phyloP scores from a whole-genome alignment of 1,284 basidiomycete species.

The Marasmius sp. region DNA sequence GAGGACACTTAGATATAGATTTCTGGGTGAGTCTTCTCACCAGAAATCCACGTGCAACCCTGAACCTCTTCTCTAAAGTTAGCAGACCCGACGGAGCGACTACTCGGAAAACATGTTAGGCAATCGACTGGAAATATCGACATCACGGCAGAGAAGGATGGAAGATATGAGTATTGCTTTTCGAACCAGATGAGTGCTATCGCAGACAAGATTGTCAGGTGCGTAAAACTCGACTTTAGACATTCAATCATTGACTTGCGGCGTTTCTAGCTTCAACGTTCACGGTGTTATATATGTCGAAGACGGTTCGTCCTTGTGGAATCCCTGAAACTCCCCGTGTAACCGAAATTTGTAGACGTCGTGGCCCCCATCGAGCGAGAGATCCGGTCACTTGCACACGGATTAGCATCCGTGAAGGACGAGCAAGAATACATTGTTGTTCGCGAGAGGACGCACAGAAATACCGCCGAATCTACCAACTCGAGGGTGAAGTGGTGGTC shows the following conservation, averaged over 20 bases:
- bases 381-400: slow-evolving; percentile 86
- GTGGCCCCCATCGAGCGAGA: slow-evolving; percentile 96
- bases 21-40: slow-evolving; percentile 69
- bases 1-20: slow-evolving; percentile 96
- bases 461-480: slow-evolving; percentile 95
- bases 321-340: slow-evolving; percentile 3
- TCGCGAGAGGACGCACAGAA: slow-evolving; percentile 88
- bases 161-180: slow-evolving; percentile 95
- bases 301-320: slow-evolving; percentile 64
- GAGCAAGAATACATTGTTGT: slow-evolving; percentile 99
- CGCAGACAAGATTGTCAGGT: slow-evolving; percentile 93
- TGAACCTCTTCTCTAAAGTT: slow-evolving; percentile 49
- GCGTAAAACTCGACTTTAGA: slow-evolving; percentile 26
- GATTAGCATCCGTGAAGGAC: slow-evolving; percentile 90
- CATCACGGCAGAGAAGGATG: slow-evolving; percentile 85
- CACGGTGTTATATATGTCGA: slow-evolving; percentile 94
- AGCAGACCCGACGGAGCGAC: slow-evolving; percentile 67
- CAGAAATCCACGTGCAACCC: background rate
- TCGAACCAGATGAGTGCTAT: slow-evolving; percentile 97
- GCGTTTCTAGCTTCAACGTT: slow-evolving; percentile 85
- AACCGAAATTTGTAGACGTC: slow-evolving; percentile 45
- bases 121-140: slow-evolving; percentile 90
- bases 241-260: background rate
- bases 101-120: slow-evolving; percentile 79
- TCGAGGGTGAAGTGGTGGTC: slow-evolving; percentile 99